Percentiles rank a stretch among this genome's conserved stretches.
These are phyloP conservation scores for Rosellinia necatrix DNA, from an alignment of 2,329 filamentous ascomycete species.

Conservation along the genomic window DNA sequence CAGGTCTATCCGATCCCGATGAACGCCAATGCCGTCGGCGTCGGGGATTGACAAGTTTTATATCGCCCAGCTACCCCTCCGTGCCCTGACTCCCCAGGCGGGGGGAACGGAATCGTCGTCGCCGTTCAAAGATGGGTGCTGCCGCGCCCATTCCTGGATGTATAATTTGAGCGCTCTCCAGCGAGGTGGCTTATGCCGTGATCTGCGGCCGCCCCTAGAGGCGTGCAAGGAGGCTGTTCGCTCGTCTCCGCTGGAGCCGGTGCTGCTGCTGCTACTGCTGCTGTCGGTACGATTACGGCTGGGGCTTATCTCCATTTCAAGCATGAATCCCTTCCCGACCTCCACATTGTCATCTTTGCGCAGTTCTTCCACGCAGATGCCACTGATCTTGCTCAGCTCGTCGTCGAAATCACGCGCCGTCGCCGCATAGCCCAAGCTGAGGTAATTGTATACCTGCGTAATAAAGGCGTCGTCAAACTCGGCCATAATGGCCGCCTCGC, in stretches of 20 bases:
- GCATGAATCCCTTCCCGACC: slow-evolving; percentile 74
- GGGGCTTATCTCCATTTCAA: slow-evolving; percentile 51
- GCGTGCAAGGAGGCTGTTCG: slow-evolving; percentile 41
- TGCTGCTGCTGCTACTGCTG: slow-evolving; percentile 24
- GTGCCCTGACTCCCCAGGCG: slow-evolving; percentile 70
- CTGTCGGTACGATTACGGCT: slow-evolving; percentile 13
- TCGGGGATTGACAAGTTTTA: slow-evolving; percentile 39
- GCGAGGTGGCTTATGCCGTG: slow-evolving; percentile 54
- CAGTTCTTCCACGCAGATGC: slow-evolving; percentile 70
- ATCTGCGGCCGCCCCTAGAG: slow-evolving; percentile 53
- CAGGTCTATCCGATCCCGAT: slow-evolving; percentile 16
- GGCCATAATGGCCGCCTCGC: slow-evolving; percentile 56
- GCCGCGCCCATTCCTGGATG: slow-evolving; percentile 85
- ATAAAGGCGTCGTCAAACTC: slow-evolving; percentile 87
- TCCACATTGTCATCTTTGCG: slow-evolving; percentile 66
- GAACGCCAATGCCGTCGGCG: slow-evolving; percentile 2
- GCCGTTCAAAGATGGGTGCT: slow-evolving; percentile 74
- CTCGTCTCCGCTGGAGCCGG: slow-evolving; percentile 37
- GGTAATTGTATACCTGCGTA: slow-evolving; percentile 96
- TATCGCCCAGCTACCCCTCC: slow-evolving; percentile 75
- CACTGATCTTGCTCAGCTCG: slow-evolving; percentile 81
- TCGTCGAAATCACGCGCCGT: slow-evolving; percentile 82
- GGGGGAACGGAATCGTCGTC: slow-evolving; percentile 63
- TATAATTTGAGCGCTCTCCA: slow-evolving; percentile 87
- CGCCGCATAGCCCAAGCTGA: slow-evolving; percentile 89